A percentile compares a stretch with the other conserved stretches of the same genome.
phyloP scores from a whole-genome alignment of 768 basidiomycete genomes.

The Crucibulum laeve region DNA sequence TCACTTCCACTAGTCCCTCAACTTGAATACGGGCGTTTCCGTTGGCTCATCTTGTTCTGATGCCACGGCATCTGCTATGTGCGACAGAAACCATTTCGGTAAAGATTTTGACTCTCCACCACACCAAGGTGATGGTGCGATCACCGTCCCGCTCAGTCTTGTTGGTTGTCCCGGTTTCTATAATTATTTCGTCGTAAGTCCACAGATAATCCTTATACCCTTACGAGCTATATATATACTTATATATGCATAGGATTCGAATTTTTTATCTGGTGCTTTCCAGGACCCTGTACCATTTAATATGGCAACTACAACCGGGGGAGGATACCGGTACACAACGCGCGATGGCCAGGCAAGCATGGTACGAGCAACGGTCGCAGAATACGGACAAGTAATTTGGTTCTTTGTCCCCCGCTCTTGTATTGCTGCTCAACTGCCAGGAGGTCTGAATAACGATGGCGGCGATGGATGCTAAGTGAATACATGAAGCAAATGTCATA shows the following conservation, averaged over 20 bases:
- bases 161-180: conserved; percentile 18
- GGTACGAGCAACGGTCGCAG: conserved; percentile 18
- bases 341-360: conserved; percentile 16
- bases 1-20: conserved; percentile 10
- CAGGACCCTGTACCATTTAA: conserved; percentile 21
- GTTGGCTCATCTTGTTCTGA: conserved; percentile 14
- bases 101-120: conserved; percentile 20
- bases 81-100: conserved; percentile 17
- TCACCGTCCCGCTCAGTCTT: conserved; percentile 16
- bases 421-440: conserved; percentile 17
- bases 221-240: neutral
- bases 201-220: neutral
- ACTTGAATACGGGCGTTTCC: conserved; percentile 6
- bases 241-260: conserved; percentile 12
- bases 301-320: conserved; percentile 14
- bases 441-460: conserved; percentile 16
- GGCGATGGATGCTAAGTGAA: conserved; percentile 15
- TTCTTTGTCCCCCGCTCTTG: conserved; percentile 21
- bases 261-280: conserved; percentile 16
- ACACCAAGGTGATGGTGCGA: conserved; percentile 17
- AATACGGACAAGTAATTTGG: conserved; percentile 20
- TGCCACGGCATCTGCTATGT: conserved; percentile 11
- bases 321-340: conserved; percentile 17
- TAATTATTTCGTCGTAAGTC: conserved; percentile 20
- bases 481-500: no score